A percentile compares a stretch with the other conserved stretches of the same genome.
These are phyloP conservation scores for Dryas drummondii DNA, from an alignment of 306 rosid species.

Conservation along the genomic window DNA sequence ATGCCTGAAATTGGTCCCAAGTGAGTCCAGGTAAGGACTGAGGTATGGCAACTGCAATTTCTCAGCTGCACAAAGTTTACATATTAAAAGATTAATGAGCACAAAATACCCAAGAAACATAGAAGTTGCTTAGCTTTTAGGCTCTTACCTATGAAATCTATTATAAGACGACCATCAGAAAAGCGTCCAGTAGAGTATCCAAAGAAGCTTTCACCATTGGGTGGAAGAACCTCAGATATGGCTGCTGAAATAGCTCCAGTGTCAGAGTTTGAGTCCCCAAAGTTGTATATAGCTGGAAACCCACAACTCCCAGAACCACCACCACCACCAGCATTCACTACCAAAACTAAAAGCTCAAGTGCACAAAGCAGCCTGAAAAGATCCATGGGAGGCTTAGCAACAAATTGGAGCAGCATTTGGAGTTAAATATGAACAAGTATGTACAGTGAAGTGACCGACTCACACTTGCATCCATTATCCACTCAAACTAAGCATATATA, in stretches of 20 bases:
- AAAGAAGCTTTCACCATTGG: conserved; percentile 81
- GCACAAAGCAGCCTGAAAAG: conserved; percentile 16
- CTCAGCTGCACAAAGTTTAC: conserved; percentile 62
- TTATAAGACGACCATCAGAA: conserved; percentile 78
- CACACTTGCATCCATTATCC: neutral
- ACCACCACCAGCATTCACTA: conserved; percentile 19
- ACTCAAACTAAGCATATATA: neutral
- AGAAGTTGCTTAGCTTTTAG: neutral
- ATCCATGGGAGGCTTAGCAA: conserved; percentile 4
- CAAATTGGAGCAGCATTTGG: neutral
- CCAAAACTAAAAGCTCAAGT: conserved; percentile 24
- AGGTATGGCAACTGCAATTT: conserved; percentile 70
- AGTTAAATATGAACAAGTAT: neutral
- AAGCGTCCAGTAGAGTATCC: conserved; percentile 68
- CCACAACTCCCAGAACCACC: conserved; percentile 36
- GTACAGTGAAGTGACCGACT: neutral
- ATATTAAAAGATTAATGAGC: neutral
- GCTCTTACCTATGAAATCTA: conserved; percentile 66
- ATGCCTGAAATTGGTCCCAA: conserved; percentile 71
- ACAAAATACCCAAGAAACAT: neutral
- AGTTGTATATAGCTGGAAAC: conserved; percentile 77
- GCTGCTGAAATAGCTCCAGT: conserved; percentile 74
- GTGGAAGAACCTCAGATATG: conserved; percentile 41
- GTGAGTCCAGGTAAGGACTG: conserved; percentile 76
- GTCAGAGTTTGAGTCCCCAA: conserved; percentile 97